A percentile compares a stretch with the other conserved stretches of the same genome.
phyloP scores from a whole-genome alignment of 441 rosid species.

The Raphanus hybrid region DNA sequence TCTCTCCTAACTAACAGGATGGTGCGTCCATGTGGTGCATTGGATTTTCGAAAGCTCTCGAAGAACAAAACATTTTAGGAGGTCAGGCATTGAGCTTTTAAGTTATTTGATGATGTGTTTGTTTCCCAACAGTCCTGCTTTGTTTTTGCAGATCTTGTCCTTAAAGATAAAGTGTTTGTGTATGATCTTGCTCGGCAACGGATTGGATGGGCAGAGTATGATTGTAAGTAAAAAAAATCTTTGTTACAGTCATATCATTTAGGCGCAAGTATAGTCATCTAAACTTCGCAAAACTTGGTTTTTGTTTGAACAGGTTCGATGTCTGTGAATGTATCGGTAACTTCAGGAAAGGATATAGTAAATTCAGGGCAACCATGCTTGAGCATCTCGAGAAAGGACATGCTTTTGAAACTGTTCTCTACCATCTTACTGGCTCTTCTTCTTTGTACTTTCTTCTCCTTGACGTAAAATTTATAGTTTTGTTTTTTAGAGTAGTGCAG shows the following conservation, averaged over 20 bases:
- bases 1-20: slow-evolving; percentile 51
- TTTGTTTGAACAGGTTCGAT: slow-evolving; percentile 54
- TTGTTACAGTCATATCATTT: not conserved
- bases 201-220: slow-evolving; percentile 76
- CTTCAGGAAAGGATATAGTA: slow-evolving; percentile 65
- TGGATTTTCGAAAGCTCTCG: slow-evolving; percentile 71
- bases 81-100: slow-evolving; percentile 51
- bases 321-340: slow-evolving; percentile 72
- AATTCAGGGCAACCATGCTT: slow-evolving; percentile 53
- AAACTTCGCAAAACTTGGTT: not conserved
- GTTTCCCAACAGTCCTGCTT: not conserved
- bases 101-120: not conserved
- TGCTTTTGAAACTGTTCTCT: slow-evolving; percentile 52
- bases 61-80: slow-evolving; percentile 79
- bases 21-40: slow-evolving; percentile 90
- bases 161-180: slow-evolving; percentile 77
- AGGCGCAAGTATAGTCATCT: slow-evolving; percentile 3
- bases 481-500: slow-evolving; percentile 24
- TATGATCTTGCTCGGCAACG: slow-evolving; percentile 69
- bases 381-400: slow-evolving; percentile 51
- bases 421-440: slow-evolving; percentile 44
- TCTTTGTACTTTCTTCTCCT: slow-evolving; percentile 44
- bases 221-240: slow-evolving; percentile 56
- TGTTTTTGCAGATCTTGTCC: slow-evolving; percentile 62
- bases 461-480: slow-evolving; percentile 27